Percentiles rank a stretch among this genome's conserved stretches.
Evolutionary conservation across 129 eudicot genomes (phyloP).

Genomic region (Helianthus tuberosus): DNA sequence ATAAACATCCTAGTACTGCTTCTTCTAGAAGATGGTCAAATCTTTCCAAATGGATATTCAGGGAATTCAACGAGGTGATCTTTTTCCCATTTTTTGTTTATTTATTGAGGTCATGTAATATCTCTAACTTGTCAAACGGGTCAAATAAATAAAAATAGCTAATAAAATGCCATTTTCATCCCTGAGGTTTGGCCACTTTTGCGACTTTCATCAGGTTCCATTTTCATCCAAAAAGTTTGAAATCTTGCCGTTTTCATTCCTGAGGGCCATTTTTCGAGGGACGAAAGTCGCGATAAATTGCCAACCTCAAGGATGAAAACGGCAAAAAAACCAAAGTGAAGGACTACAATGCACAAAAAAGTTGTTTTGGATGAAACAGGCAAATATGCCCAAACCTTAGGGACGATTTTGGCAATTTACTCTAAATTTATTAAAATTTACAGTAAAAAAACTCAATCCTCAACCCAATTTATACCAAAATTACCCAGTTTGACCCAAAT

Average conservation of each 20-base stretch:
- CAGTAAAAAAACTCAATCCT: background rate
- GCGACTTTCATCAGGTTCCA: too few species aligned
- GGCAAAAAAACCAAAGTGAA: too few species aligned
- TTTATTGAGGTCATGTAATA: background rate
- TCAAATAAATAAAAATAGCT: background rate
- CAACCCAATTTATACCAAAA: background rate
- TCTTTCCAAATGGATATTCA: conserved; percentile 93
- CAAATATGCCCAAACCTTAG: too few species aligned
- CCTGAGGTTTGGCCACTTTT: too few species aligned
- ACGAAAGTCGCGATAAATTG: too few species aligned
- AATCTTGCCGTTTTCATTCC: too few species aligned
- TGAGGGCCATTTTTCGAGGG: too few species aligned
- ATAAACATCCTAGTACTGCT: conserved; percentile 92
- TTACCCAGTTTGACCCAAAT: conserved; percentile 3
- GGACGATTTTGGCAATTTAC: background rate
- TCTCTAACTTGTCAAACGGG: background rate
- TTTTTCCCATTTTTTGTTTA: conserved; percentile 3
- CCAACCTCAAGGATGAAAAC: too few species aligned
- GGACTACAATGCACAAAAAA: too few species aligned
- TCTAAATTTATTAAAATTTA: background rate
- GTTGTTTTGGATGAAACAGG: too few species aligned
- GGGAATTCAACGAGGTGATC: conserved; percentile 93
- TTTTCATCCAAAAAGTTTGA: too few species aligned
- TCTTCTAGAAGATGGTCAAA: conserved; percentile 97
- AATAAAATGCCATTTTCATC: background rate